These are phyloP conservation scores for Ensete ventricosum DNA, from an alignment of 176 grass and related monocot genomes.

Conservation along the genomic window DNA sequence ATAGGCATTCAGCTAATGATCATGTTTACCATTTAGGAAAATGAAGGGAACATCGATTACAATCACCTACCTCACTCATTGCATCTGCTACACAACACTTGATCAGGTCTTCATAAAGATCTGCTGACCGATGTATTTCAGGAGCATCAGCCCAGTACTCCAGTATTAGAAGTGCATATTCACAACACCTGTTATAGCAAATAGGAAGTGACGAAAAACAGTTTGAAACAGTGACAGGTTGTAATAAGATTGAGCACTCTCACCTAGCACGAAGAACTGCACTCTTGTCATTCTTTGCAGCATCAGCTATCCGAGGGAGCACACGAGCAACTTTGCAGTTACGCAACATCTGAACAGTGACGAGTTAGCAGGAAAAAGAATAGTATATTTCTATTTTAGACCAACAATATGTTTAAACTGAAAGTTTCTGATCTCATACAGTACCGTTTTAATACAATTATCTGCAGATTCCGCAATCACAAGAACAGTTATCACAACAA, in stretches of 20 bases:
- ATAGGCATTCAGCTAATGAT: too few species aligned
- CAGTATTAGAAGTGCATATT: slow-evolving; percentile 67
- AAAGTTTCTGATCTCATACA: too few species aligned
- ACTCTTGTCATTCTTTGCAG: slow-evolving; percentile 75
- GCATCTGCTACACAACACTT: slow-evolving; percentile 92
- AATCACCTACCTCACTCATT: slow-evolving; percentile 73
- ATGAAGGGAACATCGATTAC: not conserved
- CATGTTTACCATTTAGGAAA: too few species aligned
- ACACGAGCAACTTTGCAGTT: slow-evolving; percentile 92
- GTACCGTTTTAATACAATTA: slow-evolving; percentile 95
- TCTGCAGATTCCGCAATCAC: slow-evolving; percentile 91
- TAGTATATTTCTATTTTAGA: not conserved
- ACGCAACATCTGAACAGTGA: slow-evolving; percentile 49
- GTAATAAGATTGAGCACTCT: not conserved
- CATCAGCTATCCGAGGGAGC: slow-evolving; percentile 65
- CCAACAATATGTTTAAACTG: not conserved
- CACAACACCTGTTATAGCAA: slow-evolving; percentile 58
- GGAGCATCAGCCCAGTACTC: slow-evolving; percentile 97
- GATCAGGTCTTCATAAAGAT: slow-evolving; percentile 92
- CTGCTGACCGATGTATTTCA: slow-evolving; percentile 85
- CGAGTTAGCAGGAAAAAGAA: slow-evolving; percentile 7
- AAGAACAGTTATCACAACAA: slow-evolving; percentile 92
- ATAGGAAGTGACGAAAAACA: not conserved
- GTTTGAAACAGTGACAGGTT: not conserved
- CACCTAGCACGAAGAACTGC: slow-evolving; percentile 88